Base-by-base conservation (phyloP, 345 rosid genomes). In the Alliaria petiolata region DNA sequence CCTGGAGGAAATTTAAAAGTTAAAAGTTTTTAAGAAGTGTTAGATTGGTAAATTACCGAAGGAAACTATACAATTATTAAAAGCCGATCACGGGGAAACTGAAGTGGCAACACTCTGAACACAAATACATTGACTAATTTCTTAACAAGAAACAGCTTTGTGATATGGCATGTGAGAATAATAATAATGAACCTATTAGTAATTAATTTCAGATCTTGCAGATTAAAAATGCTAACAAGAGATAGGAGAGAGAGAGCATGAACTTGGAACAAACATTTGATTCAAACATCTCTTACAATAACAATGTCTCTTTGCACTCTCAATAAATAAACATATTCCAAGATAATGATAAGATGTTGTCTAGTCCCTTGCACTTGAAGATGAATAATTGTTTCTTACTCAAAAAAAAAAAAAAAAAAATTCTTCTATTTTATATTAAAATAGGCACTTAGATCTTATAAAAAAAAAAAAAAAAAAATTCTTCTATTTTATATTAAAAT, bases 261-360 rank as follows among this genome's bases (percentile, higher is more conserved):
- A 38, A 65, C 6, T 39, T 47, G 61, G 78, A 71, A 66, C 78
- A 74, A 74, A 74, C 67, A 74, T 74, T 74, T 74, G 67, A 58
- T 31, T 39, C 20, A 73, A 58, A 73, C 77, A 74, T 74, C 40
- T 66, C 78, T 66, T 58, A 59, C 68, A 66, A 59, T 57, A 57
- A 65, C 44, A 65, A 35, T 57, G 60, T 65, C 28, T 46, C 33
- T 56, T 72, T 56, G 16, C 67, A 74, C 38, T 47, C 7, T 57
- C 8, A 59, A 39, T 66, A 30, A 57, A 49, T 66, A 64, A 63
- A 46, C 31, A 65, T 34, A 33, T 65, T 35, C 49, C 55, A 42
- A 62, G 54, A 62, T 42, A 51, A 46, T 45, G 39, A 62, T 49
- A 45, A 45, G 36, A 62, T 62, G 53, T 50, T 50, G 22, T 61